Conservation (phyloP, 371 early-diverging fungal species). For the Rhizopus arrhizus region DNA sequence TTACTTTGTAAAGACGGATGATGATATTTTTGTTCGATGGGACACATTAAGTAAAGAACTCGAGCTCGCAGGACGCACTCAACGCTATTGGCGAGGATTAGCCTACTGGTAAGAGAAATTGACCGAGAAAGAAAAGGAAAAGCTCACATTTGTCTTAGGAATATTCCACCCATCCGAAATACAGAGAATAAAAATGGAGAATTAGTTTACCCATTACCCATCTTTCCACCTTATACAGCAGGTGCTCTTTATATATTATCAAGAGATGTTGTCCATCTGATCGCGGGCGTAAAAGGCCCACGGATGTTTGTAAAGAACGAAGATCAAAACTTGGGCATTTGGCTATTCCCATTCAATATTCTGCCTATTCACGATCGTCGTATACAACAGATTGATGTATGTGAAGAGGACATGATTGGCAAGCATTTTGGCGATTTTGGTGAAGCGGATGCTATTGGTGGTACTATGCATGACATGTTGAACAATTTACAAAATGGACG, state of each 20-base stretch:
- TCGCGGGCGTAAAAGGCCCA: conserved; percentile 55
- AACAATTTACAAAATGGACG: conserved; percentile 48
- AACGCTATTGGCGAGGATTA: conserved; percentile 66
- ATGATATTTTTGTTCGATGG: conserved; percentile 69
- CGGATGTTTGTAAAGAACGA: conserved; percentile 60
- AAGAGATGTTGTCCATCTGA: conserved; percentile 57
- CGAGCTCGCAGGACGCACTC: conserved; percentile 47
- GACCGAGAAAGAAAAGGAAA: conserved; percentile 1
- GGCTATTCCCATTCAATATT: conserved; percentile 63
- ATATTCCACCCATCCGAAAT: conserved; percentile 50
- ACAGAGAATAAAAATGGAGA: conserved; percentile 50
- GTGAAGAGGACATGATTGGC: conserved; percentile 65
- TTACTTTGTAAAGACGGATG: conserved; percentile 67
- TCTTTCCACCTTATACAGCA: conserved; percentile 61
- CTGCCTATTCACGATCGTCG: conserved; percentile 59
- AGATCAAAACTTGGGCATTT: conserved; percentile 63
- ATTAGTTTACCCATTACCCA: conserved; percentile 48
- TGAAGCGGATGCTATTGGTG: conserved; percentile 56
- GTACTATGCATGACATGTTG: conserved; percentile 60
- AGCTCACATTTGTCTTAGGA: conserved; percentile 19
- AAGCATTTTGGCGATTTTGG: conserved; percentile 64
- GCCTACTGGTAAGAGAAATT: conserved; percentile 57
- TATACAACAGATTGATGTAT: conserved; percentile 66
- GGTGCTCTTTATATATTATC: conserved; percentile 63
- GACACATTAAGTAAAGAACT: conserved; percentile 61